A percentile compares a stretch with the other conserved stretches of the same genome.
These are phyloP conservation scores for Globisporangium radiosum DNA, from an alignment of 352 stramenopile species.

Conservation along the genomic window DNA sequence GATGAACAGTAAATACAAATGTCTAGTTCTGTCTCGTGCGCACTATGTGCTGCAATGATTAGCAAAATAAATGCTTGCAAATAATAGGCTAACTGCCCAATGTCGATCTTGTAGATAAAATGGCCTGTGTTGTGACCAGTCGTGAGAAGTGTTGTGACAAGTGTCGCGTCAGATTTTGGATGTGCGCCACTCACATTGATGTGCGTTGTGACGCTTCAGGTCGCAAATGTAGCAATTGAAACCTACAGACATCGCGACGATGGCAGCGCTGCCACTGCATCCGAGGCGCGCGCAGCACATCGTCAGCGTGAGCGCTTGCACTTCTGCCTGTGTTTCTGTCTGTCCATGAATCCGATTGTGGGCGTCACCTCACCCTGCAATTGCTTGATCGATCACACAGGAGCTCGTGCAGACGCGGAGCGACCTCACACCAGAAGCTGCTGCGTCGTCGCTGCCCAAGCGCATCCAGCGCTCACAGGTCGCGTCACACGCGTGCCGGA, in stretches of 20 bases:
- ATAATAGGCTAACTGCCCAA: too few species aligned
- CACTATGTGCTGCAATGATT: too few species aligned
- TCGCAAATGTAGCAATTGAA: neutral
- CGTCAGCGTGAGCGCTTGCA: conserved; percentile 17
- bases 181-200: too few species aligned
- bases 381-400: neutral
- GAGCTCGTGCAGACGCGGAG: conserved; percentile 20
- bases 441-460: conserved; percentile 13
- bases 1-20: too few species aligned
- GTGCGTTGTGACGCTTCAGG: neutral
- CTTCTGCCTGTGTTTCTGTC: neutral
- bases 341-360: neutral
- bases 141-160: too few species aligned
- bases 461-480: conserved; percentile 29
- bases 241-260: too few species aligned
- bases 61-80: too few species aligned
- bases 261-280: conserved; percentile 21
- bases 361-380: too few species aligned
- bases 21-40: too few species aligned
- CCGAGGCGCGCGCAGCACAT: conserved; percentile 25
- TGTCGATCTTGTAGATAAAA: too few species aligned
- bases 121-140: too few species aligned
- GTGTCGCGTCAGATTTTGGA: too few species aligned
- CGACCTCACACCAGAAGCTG: conserved; percentile 16
- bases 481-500: neutral